A percentile compares a stretch with the other conserved stretches of the same genome.
These are phyloP conservation scores for Bipolaris oryzae DNA, from an alignment of 2,329 filamentous ascomycete species.

Conservation along the genomic window DNA sequence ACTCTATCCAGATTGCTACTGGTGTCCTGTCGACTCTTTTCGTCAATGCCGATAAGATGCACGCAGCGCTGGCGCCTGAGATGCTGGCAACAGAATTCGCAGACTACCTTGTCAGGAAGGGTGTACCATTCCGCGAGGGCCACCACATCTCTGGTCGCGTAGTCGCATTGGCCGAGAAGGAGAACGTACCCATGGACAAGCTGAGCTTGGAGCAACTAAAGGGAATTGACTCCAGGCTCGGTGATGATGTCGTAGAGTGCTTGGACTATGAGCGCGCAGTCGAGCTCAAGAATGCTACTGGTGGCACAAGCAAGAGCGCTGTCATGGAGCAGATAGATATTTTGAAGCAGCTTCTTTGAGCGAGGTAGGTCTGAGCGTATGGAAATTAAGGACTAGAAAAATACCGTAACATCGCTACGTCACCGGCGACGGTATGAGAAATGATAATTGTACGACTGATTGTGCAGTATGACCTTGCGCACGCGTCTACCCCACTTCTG, in stretches of 20 bases:
- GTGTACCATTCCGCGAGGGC: conserved; percentile 78
- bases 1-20: conserved; percentile 82
- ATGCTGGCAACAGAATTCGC: conserved; percentile 80
- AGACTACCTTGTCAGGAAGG: conserved; percentile 68
- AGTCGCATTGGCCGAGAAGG: conserved; percentile 73
- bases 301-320: conserved; percentile 75
- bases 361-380: background rate
- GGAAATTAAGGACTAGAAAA: conserved; percentile 1
- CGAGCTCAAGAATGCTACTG: conserved; percentile 76
- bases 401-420: background rate
- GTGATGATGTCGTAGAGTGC: conserved; percentile 69
- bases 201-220: conserved; percentile 70
- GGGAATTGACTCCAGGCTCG: conserved; percentile 71
- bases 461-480: background rate
- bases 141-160: conserved; percentile 77
- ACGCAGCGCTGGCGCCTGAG: conserved; percentile 75
- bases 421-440: conserved; percentile 4
- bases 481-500: conserved; percentile 10
- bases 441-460: conserved; percentile 2
- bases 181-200: conserved; percentile 71
- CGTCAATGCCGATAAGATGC: conserved; percentile 76
- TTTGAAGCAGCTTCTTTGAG: conserved; percentile 51
- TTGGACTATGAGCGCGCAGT: conserved; percentile 86
- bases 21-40: conserved; percentile 77
- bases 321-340: conserved; percentile 69